Base-by-base conservation (phyloP, 176 grass and related monocot genomes). In the Neostapfia colusana region DNA sequence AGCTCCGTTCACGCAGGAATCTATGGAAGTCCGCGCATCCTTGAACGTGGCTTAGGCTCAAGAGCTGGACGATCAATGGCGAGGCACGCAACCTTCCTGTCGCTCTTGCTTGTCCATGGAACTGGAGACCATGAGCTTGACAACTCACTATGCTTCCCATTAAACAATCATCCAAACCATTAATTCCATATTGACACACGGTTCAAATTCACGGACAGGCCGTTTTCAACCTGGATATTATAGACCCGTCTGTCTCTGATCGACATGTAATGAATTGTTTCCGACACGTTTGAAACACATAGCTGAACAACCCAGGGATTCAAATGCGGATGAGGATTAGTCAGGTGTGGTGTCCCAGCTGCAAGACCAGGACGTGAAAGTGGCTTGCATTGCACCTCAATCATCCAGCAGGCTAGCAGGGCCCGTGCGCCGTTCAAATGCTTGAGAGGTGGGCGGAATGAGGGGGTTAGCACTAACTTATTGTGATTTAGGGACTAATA, bases 331-430 rank as follows among this genome's bases (percentile, higher is more conserved):
- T n/a, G n/a, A 73, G 25, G 59, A 79, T 16, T 72, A 14, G 43
- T 54, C 59, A 5, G 16, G 68, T 71, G 66, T 41, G 54, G 48
- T 60, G 59, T 24, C 46, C n/a, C 60, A 67, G 21, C 28, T 11
- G 39, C 50, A 28, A 31, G 83, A 74, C 59, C 3, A 31, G 39
- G 69, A 67, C 76, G 20, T 80, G 40, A 79, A 74, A 60, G 75
- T 37, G 50, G 45, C 67, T 44, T 42, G 40, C 46, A 21, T 40
- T 60, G 61, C 69, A 60, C 54, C 48, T 79, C 43, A 69, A 84
- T 81, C 15, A 80, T 73, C 10, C 18, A 66, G 59, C 18, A 20
- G 48, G 27, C 13, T 42, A 14, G 57, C 23, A 76, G 74, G 74
- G 27, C 45, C 46, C 66, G 65, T 70, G 16, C 41, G 25, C 10